Conservation (phyloP, 1,139 yeast species). For the Debaryomyces fabryi region DNA sequence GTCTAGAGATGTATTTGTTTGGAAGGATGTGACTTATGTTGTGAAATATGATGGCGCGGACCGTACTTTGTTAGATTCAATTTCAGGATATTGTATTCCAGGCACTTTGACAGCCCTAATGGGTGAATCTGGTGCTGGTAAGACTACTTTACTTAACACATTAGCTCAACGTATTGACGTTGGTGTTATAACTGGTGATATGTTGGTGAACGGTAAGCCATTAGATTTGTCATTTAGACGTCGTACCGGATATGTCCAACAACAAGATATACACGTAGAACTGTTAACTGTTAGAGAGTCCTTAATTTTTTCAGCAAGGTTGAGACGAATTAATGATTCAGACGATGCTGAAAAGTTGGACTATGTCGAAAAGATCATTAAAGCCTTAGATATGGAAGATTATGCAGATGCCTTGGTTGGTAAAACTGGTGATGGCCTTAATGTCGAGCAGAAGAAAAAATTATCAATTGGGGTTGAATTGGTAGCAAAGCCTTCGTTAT, state of each 20-base stretch:
- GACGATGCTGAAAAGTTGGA: constrained; percentile 41
- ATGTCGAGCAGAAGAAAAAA: constrained; percentile 68
- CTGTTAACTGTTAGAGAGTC: constrained; percentile 65
- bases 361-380: constrained; percentile 62
- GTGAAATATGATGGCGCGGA: constrained; percentile 44
- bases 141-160: constrained; percentile 62
- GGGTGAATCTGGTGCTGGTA: constrained; percentile 77
- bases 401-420: constrained; percentile 70
- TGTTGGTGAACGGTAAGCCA: constrained; percentile 60
- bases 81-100: constrained; percentile 68
- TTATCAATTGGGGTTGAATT: constrained; percentile 79
- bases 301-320: constrained; percentile 59
- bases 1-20: constrained; percentile 39
- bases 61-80: constrained; percentile 53
- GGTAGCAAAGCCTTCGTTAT: constrained; percentile 82
- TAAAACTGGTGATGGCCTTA: constrained; percentile 57
- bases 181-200: constrained; percentile 66
- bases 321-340: constrained; percentile 53
- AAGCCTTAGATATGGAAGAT: constrained; percentile 57
- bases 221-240: constrained; percentile 57
- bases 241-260: constrained; percentile 67
- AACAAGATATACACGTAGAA: constrained; percentile 63
- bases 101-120: constrained; percentile 72
- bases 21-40: constrained; percentile 47
- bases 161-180: constrained; percentile 60